Evolutionary conservation across 208 protist species (phyloP).

Genomic region (Porcisia hertigi): DNA sequence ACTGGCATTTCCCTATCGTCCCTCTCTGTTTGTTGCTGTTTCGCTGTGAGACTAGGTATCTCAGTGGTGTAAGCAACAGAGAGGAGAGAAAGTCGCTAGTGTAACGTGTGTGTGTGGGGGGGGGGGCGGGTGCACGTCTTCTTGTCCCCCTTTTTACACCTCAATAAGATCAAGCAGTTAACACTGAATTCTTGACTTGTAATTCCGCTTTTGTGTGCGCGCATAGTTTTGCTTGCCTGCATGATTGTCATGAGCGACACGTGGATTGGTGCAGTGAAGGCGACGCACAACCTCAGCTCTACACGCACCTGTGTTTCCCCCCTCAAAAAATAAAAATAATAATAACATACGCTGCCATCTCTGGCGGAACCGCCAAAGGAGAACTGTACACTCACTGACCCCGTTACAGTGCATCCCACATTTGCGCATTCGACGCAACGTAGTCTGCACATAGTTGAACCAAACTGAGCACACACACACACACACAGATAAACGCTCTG

Average conservation of each 20-base stretch:
- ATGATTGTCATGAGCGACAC: background rate
- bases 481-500: background rate
- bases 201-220: background rate
- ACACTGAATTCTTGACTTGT: background rate
- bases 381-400: too few species aligned
- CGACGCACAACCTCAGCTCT: background rate
- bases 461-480: background rate
- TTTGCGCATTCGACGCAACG: too few species aligned
- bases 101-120: conserved; percentile 4
- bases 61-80: background rate
- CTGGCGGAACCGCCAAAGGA: too few species aligned
- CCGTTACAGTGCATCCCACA: too few species aligned
- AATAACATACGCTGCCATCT: too few species aligned
- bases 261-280: background rate
- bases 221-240: background rate
- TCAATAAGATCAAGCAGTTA: background rate
- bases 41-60: background rate
- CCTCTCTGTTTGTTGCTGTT: background rate
- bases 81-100: background rate
- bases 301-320: background rate
- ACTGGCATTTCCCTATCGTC: background rate
- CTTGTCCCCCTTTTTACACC: background rate
- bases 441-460: too few species aligned
- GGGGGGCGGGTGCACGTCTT: background rate
- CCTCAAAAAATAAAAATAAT: too few species aligned